These are phyloP conservation scores for Ophiostoma perfectum DNA, from an alignment of 2,329 filamentous ascomycete species.

Conservation along the genomic window DNA sequence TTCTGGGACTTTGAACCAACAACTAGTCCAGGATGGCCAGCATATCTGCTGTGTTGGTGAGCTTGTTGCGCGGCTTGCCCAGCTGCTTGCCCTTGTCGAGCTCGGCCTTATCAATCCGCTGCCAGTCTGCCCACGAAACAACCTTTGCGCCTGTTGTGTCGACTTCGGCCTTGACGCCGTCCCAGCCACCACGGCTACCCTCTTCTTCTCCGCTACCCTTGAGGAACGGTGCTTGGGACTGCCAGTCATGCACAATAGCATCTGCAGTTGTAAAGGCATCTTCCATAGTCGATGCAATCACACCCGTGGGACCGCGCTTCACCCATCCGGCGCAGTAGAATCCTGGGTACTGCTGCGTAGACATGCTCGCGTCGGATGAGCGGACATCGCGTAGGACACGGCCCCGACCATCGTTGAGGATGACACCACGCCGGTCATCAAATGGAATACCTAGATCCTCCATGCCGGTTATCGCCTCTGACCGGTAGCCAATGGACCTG, in stretches of 20 bases:
- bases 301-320: slow-evolving; percentile 87
- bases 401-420: slow-evolving; percentile 76
- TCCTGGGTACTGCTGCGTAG: slow-evolving; percentile 53
- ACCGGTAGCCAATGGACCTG: slow-evolving; percentile 92
- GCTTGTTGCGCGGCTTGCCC: slow-evolving; percentile 76
- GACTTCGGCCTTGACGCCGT: slow-evolving; percentile 60
- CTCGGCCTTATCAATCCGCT: slow-evolving; percentile 74
- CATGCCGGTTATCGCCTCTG: slow-evolving; percentile 69
- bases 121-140: slow-evolving; percentile 82
- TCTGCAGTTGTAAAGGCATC: slow-evolving; percentile 90
- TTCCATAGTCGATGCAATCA: slow-evolving; percentile 93
- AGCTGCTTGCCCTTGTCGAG: slow-evolving; percentile 55
- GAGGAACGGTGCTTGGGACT: slow-evolving; percentile 40
- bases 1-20: no score
- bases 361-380: slow-evolving; percentile 34
- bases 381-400: slow-evolving; percentile 51
- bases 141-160: slow-evolving; percentile 47
- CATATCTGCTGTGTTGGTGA: slow-evolving; percentile 55
- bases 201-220: slow-evolving; percentile 24
- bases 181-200: slow-evolving; percentile 58
- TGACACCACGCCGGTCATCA: slow-evolving; percentile 64
- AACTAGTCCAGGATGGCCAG: slow-evolving; percentile 42
- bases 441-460: slow-evolving; percentile 70
- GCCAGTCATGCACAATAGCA: slow-evolving; percentile 74
- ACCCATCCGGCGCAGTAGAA: slow-evolving; percentile 96